A percentile compares a stretch with the other conserved stretches of the same genome.
These are phyloP conservation scores for Cicer pinnatifidum DNA, from an alignment of 306 rosid species.

Conservation along the genomic window DNA sequence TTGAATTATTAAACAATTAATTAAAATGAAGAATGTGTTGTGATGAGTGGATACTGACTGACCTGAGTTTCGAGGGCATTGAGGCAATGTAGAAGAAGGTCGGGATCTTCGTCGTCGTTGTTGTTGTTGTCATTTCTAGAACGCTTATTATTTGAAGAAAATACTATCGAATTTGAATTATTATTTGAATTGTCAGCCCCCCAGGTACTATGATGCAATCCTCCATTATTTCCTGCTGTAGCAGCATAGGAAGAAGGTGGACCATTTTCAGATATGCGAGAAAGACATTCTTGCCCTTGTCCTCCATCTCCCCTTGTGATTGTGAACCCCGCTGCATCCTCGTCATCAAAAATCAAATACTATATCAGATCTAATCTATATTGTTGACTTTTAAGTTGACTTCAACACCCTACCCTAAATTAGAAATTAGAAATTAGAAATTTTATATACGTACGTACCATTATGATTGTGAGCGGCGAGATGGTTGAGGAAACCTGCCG, in stretches of 20 bases:
- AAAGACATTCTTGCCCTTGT: conserved; percentile 71
- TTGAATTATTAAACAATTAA: not conserved
- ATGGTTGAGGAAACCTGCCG: conserved; percentile 80
- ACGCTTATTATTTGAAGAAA: conserved; percentile 61
- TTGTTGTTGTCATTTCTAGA: conserved; percentile 44
- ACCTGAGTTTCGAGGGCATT: conserved; percentile 80
- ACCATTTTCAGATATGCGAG: conserved; percentile 52
- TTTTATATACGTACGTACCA: not conserved
- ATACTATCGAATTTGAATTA: conserved; percentile 64
- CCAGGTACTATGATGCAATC: not conserved
- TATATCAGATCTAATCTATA: too few species aligned
- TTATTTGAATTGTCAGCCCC: not conserved
- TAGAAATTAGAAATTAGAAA: too few species aligned
- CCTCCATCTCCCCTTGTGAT: conserved; percentile 53
- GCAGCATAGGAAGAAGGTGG: not conserved
- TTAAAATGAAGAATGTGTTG: not conserved
- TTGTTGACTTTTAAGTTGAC: too few species aligned
- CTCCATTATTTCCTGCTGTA: not conserved
- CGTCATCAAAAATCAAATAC: too few species aligned
- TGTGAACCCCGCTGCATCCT: conserved; percentile 64
- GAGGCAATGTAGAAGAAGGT: conserved; percentile 60
- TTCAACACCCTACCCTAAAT: too few species aligned
- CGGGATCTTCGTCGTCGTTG: conserved; percentile 48
- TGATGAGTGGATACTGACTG: not conserved
- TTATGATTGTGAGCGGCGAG: conserved; percentile 42